Base-by-base conservation (phyloP, 352 stramenopile genomes). In the Sclerospora graminicola region DNA sequence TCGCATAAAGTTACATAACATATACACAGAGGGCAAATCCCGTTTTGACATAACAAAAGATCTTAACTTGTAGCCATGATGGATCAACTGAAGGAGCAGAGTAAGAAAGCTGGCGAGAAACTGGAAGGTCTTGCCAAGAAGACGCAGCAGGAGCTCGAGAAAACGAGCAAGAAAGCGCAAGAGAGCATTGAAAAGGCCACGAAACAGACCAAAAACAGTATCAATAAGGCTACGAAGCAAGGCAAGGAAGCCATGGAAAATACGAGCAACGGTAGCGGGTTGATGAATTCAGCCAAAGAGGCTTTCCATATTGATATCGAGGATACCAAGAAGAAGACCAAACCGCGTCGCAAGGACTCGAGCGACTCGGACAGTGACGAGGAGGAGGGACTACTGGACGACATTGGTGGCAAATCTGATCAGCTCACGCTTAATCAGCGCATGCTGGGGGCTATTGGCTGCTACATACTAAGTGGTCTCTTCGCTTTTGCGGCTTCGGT, bases 61-160 rank as follows among this genome's bases (percentile, higher is more conserved):
- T 34, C 15, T 34, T 15, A 3, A 26, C 21, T 26, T 26, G 32
- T 38, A n/a, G 32, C 28, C n/a, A 66, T 61, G 58, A 67, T 70
- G 57, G 60, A 70, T 33, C 60, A 70, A 23, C 30, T 70, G 32
- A 70, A 70, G 53, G 52, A 70, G 37, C 55, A 70, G 52, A 59
- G 56, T 20, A 66, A 70, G 48, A 64, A 61, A 49, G 60, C 60
- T 0, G 46, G 48, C 31, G 60, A 66, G 19, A 58, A 54, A 41
- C 53, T 66, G 18, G 53, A 66, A 28, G 40, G 40, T 14, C 33
- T 61, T 13, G 51, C 56, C 16, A 57, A 60, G 36, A 57, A 61
- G 43, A 60, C 46, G 24, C 50, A 65, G 42, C 31, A 59, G 35
- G 50, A 52, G 27, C 20, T 68, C 20, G 50, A 68, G 32, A 48